These are phyloP conservation scores for Talaromyces sp. DNA, from an alignment of 2,329 filamentous ascomycete species.

Conservation along the genomic window DNA sequence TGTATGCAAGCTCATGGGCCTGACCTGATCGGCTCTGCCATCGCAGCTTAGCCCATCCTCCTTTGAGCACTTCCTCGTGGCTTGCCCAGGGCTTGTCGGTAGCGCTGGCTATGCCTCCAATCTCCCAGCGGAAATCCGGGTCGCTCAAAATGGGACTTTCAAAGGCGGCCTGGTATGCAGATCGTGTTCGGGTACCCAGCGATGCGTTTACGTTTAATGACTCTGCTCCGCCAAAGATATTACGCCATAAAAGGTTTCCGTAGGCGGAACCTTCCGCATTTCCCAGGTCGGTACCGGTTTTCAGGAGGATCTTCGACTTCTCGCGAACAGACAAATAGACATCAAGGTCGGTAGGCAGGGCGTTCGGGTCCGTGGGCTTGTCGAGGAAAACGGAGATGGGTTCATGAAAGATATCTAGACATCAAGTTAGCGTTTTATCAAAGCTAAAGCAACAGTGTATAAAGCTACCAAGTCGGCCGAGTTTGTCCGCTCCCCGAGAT, in stretches of 20 bases:
- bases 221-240: constrained; percentile 92
- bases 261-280: constrained; percentile 93
- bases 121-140: constrained; percentile 70
- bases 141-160: constrained; percentile 79
- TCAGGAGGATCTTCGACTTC: constrained; percentile 76
- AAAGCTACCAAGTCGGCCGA: constrained; percentile 69
- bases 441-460: not conserved
- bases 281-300: constrained; percentile 90
- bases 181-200: constrained; percentile 82
- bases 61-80: constrained; percentile 83
- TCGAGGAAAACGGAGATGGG: constrained; percentile 79
- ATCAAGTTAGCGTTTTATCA: not conserved
- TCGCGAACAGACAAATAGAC: constrained; percentile 74
- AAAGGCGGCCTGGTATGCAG: constrained; percentile 82
- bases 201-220: constrained; percentile 82
- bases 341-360: constrained; percentile 72
- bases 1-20: constrained; percentile 74
- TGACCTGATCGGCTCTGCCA: constrained; percentile 65
- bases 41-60: constrained; percentile 68
- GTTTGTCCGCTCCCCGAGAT: constrained; percentile 64
- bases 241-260: constrained; percentile 78
- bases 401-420: constrained; percentile 75
- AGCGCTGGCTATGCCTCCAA: constrained; percentile 76
- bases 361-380: constrained; percentile 64
- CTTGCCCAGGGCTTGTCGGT: constrained; percentile 90